phyloP scores from a whole-genome alignment of 441 rosid species.

The Brassica balearica region DNA sequence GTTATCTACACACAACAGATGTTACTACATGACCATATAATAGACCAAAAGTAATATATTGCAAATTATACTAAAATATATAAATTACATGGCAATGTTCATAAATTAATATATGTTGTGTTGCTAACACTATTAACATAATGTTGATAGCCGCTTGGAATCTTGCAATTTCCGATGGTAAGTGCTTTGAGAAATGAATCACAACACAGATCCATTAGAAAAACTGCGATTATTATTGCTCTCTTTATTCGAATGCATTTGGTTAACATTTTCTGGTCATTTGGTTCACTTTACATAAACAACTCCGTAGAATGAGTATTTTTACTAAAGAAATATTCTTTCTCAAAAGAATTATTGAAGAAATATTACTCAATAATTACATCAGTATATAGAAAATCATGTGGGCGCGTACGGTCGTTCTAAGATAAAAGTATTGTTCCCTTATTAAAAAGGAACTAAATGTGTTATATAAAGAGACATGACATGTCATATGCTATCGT shows the following conservation, averaged over 20 bases:
- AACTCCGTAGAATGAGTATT: neutral
- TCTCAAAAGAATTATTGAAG: neutral
- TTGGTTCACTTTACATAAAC: neutral
- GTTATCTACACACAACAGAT: neutral
- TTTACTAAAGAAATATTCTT: conserved; percentile 1
- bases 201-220: neutral
- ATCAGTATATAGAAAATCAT: conserved; percentile 4
- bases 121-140: neutral
- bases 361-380: neutral
- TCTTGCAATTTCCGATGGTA: neutral
- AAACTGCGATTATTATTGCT: neutral
- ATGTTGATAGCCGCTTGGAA: neutral
- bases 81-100: neutral
- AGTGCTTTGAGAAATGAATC: neutral
- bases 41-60: neutral
- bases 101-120: neutral
- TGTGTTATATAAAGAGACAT: conserved; percentile 1
- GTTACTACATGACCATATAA: neutral
- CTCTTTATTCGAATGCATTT: neutral
- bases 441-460: conserved; percentile 14
- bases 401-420: conserved; percentile 5
- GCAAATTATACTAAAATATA: neutral
- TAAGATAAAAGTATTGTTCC: neutral
- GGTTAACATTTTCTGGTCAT: neutral
- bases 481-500: conserved; percentile 15